Conservation (phyloP, 805 yeast genomes). For the Metschnikowia similis region DNA sequence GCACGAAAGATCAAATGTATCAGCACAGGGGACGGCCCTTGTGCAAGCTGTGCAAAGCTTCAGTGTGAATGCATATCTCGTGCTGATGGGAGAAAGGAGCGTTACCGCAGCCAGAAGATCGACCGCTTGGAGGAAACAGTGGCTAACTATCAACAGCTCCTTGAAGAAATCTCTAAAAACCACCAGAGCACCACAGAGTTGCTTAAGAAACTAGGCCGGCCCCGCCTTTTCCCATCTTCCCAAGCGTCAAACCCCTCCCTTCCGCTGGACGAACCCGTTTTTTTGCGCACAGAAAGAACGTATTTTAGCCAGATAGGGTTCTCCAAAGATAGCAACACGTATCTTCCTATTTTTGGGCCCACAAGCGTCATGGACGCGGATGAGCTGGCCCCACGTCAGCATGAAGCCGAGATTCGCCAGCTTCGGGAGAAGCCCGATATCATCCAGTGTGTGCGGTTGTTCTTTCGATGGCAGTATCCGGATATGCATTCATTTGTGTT, state of each 20-base stretch:
- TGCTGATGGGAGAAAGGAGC: slow-evolving; percentile 10
- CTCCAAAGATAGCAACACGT: slow-evolving; percentile 2
- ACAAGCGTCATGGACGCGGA: slow-evolving; percentile 14
- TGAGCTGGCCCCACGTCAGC: slow-evolving; percentile 7
- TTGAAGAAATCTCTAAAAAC: slow-evolving; percentile 1
- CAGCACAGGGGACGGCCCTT: neutral
- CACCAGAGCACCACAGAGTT: neutral
- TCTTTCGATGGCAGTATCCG: slow-evolving; percentile 16
- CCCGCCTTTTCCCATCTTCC: neutral
- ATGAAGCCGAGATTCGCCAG: slow-evolving; percentile 1
- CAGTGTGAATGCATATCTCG: slow-evolving; percentile 6
- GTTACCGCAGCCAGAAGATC: slow-evolving; percentile 7
- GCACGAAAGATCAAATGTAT: slow-evolving; percentile 8
- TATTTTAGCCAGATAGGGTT: slow-evolving; percentile 7
- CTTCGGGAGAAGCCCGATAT: slow-evolving; percentile 8
- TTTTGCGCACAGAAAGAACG: slow-evolving; percentile 5
- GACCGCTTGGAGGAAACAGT: slow-evolving; percentile 5
- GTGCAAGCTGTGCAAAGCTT: slow-evolving; percentile 8
- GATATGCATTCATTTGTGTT: slow-evolving; percentile 15
- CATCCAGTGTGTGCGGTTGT: slow-evolving; percentile 10
- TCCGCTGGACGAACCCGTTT: neutral
- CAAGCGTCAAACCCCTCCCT: neutral
- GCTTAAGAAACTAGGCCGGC: neutral
- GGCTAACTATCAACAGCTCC: slow-evolving; percentile 1
- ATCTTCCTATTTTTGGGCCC: slow-evolving; percentile 12